Conservation (phyloP, 2,329 filamentous ascomycete species). For the Clonostachys chloroleuca region DNA sequence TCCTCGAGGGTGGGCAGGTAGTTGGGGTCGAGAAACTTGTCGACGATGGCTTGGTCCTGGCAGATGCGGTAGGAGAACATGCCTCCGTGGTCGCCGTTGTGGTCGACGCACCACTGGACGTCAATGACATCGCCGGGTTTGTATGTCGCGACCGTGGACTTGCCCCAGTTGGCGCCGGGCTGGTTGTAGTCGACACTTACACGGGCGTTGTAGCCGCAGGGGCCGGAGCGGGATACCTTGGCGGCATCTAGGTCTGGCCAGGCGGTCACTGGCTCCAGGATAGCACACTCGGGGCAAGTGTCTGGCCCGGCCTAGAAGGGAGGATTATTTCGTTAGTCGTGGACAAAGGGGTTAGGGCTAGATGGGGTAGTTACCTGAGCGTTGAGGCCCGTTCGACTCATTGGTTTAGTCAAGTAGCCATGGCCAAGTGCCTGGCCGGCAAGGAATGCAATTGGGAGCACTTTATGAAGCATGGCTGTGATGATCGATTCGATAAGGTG, state of each 20-base stretch:
- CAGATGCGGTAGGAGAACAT: conserved; percentile 53
- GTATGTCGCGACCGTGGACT: conserved; percentile 34
- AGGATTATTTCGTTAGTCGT: conserved; percentile 2
- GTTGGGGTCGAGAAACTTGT: conserved; percentile 39
- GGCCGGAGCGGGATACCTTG: conserved; percentile 39
- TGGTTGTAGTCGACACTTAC: conserved; percentile 49
- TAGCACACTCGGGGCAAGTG: conserved; percentile 49
- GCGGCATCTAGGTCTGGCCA: conserved; percentile 44
- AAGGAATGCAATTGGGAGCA: conserved; percentile 1
- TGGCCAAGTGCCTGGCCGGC: conserved; percentile 24
- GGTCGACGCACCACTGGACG: conserved; percentile 50
- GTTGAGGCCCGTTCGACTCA: conserved; percentile 37
- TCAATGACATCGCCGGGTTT: conserved; percentile 37
- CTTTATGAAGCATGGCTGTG: conserved; percentile 1
- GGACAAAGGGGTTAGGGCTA: not conserved
- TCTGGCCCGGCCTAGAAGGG: conserved; percentile 34
- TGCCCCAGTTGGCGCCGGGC: conserved; percentile 37
- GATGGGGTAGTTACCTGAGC: conserved; percentile 25
- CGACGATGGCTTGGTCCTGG: conserved; percentile 42
- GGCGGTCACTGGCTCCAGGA: conserved; percentile 44
- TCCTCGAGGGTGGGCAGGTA: conserved; percentile 44
- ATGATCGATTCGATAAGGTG: not conserved
- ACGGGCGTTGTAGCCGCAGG: conserved; percentile 49
- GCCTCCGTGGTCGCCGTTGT: conserved; percentile 52
- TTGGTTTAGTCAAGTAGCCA: conserved; percentile 37